Conservation (phyloP, 73 alveolate genomes). For the Tetrahymena thermophila region DNA sequence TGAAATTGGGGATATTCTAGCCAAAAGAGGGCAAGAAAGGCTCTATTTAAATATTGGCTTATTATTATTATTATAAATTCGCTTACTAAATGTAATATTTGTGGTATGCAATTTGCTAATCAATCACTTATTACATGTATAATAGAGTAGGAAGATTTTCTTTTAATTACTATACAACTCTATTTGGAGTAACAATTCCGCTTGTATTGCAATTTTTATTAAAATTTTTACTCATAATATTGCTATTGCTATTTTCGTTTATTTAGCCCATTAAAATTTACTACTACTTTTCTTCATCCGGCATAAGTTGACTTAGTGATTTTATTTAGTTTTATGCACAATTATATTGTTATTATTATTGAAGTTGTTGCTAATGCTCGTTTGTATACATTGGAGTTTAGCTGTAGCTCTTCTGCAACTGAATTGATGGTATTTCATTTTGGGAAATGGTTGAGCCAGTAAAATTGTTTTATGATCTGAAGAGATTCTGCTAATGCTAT, state of each 20-base stretch:
- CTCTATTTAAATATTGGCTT: background rate
- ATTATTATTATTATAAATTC: background rate
- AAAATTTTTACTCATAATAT: background rate
- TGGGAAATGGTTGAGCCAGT: background rate
- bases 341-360: background rate
- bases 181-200: background rate
- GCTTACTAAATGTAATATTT: background rate
- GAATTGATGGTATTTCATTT: background rate
- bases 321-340: background rate
- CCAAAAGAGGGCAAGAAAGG: background rate
- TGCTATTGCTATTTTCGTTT: background rate
- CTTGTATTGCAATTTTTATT: background rate
- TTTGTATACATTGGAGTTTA: background rate
- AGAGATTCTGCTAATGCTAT: background rate
- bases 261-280: background rate
- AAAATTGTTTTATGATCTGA: background rate
- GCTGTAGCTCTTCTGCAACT: background rate
- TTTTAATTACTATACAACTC: background rate
- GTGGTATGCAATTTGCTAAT: background rate
- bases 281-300: background rate
- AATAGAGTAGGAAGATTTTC: background rate
- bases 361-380: background rate
- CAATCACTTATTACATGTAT: background rate
- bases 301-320: background rate
- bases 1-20: background rate